A percentile compares a stretch with the other conserved stretches of the same genome.
These are phyloP conservation scores for Millerago galiae DNA, from an alignment of 805 yeast species.

Conservation along the genomic window DNA sequence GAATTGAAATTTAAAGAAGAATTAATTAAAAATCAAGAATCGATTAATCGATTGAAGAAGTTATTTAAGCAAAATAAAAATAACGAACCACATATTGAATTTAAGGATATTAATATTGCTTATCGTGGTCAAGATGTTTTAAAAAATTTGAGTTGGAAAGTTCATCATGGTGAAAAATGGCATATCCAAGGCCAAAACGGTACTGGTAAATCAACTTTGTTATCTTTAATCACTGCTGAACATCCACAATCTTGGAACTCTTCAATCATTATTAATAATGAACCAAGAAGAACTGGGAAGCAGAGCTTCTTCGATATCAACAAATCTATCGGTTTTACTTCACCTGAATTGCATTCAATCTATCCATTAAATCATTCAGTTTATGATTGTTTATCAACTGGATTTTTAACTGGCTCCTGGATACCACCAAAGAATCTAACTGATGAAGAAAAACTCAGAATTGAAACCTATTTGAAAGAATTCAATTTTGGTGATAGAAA, in stretches of 20 bases:
- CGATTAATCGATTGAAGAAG: slow-evolving; percentile 13
- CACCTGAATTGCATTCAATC: slow-evolving; percentile 91
- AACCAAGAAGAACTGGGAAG: slow-evolving; percentile 65
- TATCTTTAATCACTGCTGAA: slow-evolving; percentile 83
- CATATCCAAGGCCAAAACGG: slow-evolving; percentile 89
- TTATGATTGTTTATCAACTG: slow-evolving; percentile 59
- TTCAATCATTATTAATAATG: slow-evolving; percentile 56
- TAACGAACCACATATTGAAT: slow-evolving; percentile 35
- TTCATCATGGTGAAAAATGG: slow-evolving; percentile 74
- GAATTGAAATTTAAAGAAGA: slow-evolving; percentile 11
- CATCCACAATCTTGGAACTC: slow-evolving; percentile 96
- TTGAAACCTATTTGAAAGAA: slow-evolving; percentile 40
- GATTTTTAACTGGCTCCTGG: slow-evolving; percentile 63
- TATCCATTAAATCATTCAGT: slow-evolving; percentile 57
- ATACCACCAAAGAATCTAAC: slow-evolving; percentile 40
- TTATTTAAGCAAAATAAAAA: slow-evolving; percentile 14
- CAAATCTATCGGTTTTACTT: slow-evolving; percentile 71
- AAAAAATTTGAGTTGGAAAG: slow-evolving; percentile 55
- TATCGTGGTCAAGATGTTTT: slow-evolving; percentile 61
- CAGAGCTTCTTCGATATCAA: slow-evolving; percentile 76
- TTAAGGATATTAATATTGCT: slow-evolving; percentile 55
- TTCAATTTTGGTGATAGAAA: slow-evolving; percentile 36
- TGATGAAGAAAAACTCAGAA: slow-evolving; percentile 29
- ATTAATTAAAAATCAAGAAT: slow-evolving; percentile 10
- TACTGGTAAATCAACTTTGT: slow-evolving; percentile 84